Evolutionary conservation across 352 stramenopile species (phyloP).

Genomic region (Pythium insidiosum): DNA sequence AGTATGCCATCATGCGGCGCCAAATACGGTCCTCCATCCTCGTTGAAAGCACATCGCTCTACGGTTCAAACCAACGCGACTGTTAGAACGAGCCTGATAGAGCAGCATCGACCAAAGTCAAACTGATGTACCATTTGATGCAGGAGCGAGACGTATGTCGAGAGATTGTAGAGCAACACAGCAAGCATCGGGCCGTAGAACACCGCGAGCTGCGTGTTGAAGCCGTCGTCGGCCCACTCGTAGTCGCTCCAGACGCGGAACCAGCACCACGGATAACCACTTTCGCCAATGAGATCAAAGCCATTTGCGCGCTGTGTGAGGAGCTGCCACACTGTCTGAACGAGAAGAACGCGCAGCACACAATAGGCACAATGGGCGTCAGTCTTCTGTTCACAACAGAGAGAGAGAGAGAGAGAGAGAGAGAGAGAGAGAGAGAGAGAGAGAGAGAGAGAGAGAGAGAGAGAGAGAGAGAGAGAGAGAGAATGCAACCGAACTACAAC

Average conservation of each 20-base stretch:
- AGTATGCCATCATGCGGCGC: constrained; percentile 57
- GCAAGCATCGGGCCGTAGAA: constrained; percentile 52
- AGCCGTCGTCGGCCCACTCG: constrained; percentile 35
- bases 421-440: no score
- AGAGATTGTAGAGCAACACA: constrained; percentile 47
- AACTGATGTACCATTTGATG: constrained; percentile 55
- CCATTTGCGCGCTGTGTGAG: constrained; percentile 31
- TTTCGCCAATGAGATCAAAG: constrained; percentile 45
- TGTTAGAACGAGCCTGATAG: neutral
- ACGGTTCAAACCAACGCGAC: neutral
- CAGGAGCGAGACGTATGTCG: constrained; percentile 48
- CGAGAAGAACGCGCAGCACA: neutral
- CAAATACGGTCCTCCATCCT: constrained; percentile 62
- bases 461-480: no score
- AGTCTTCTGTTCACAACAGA: no score
- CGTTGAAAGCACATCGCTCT: constrained; percentile 53
- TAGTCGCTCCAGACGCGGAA: constrained; percentile 59
- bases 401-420: constrained; percentile 1
- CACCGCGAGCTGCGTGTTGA: constrained; percentile 49
- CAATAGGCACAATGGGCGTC: no score
- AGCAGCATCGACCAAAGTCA: neutral
- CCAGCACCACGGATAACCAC: constrained; percentile 68
- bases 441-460: no score
- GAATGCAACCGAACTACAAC: no score
- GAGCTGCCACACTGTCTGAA: constrained; percentile 42